A percentile compares a stretch with the other conserved stretches of the same genome.
Evolutionary conservation across 2,329 filamentous ascomycete species (phyloP).

Genomic region (Biscogniauxia marginata): DNA sequence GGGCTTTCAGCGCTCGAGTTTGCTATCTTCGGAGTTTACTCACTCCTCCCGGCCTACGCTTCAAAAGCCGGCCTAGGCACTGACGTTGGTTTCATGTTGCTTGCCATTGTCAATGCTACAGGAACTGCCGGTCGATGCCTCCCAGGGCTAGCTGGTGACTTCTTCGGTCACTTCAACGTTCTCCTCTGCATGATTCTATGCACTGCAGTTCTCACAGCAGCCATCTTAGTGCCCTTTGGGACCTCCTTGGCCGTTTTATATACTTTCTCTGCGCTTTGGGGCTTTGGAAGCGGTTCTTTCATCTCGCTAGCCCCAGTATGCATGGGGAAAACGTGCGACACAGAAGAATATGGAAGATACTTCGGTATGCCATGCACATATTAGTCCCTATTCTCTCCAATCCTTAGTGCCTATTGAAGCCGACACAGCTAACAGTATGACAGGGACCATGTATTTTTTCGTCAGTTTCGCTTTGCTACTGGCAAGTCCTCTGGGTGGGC

Average conservation of each 20-base stretch:
- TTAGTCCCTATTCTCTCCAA: too few species aligned
- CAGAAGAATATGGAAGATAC: conserved; percentile 46
- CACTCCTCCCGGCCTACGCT: not conserved
- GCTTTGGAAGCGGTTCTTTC: conserved; percentile 48
- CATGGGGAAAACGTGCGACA: conserved; percentile 31
- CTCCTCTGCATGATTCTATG: conserved; percentile 34
- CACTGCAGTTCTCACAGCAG: conserved; percentile 42
- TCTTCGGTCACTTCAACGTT: not conserved
- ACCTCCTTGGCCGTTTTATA: conserved; percentile 41
- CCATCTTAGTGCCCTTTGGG: conserved; percentile 45
- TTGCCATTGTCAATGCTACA: not conserved
- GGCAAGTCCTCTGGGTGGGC: conserved; percentile 44
- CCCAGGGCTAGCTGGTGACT: not conserved
- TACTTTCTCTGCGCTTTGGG: conserved; percentile 44
- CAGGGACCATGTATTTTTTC: conserved; percentile 42
- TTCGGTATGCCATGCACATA: conserved; percentile 30
- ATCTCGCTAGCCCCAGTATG: conserved; percentile 37
- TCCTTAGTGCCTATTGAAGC: too few species aligned
- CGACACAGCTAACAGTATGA: too few species aligned
- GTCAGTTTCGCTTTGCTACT: conserved; percentile 45
- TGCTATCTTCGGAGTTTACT: not conserved
- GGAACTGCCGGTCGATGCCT: not conserved
- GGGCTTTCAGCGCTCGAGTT: not conserved
- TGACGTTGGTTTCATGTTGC: not conserved
- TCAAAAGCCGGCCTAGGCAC: not conserved